phyloP scores from a whole-genome alignment of 1,139 yeast genomes.

The Taphrina deformans region DNA sequence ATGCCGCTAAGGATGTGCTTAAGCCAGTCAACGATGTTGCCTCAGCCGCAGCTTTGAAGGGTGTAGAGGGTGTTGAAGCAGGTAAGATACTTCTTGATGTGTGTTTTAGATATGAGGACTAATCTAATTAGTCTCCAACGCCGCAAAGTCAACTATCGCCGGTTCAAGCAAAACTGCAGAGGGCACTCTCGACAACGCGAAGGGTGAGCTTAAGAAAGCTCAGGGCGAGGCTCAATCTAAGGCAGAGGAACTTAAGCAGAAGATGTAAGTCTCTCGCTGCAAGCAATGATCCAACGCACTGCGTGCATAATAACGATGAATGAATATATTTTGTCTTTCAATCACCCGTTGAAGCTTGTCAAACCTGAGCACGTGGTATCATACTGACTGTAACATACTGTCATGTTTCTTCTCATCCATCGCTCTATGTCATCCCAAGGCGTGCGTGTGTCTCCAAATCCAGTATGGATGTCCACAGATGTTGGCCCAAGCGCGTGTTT shows the following conservation, averaged over 20 bases:
- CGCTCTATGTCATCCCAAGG: no score
- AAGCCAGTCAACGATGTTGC: conserved; percentile 22
- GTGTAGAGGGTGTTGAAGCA: conserved; percentile 12
- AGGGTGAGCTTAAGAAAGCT: conserved; percentile 8
- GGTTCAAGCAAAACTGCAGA: conserved; percentile 19
- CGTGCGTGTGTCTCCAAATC: no score
- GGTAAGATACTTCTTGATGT: not conserved
- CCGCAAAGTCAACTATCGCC: conserved; percentile 19
- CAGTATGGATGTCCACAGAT: no score
- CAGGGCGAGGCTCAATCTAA: conserved; percentile 20
- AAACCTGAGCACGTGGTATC: no score
- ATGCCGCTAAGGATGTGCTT: conserved; percentile 2
- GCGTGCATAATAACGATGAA: not conserved
- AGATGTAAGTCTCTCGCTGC: not conserved
- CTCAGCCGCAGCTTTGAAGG: conserved; percentile 3
- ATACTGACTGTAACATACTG: no score
- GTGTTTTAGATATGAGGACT: not conserved
- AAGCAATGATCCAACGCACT: not conserved
- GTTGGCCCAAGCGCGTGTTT: not conserved
- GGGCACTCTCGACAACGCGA: conserved; percentile 1
- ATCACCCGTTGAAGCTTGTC: not conserved
- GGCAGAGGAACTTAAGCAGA: conserved; percentile 22
- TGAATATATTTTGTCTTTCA: not conserved
- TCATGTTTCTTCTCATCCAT: no score
- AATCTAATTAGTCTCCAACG: not conserved